Conservation (phyloP, 1,139 yeast species). For the Yamadazyma jaroonii region DNA sequence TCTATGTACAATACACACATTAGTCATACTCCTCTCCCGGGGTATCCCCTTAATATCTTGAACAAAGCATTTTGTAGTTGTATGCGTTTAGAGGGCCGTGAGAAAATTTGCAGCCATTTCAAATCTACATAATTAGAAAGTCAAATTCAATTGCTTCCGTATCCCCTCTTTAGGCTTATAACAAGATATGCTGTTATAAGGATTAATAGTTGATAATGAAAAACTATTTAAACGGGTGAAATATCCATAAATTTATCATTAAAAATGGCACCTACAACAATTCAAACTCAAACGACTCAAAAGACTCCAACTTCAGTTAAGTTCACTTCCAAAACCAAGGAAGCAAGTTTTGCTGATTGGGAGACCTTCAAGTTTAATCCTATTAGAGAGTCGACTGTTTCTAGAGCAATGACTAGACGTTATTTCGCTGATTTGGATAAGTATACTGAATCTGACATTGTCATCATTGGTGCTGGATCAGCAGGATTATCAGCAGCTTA, state of each 20-base stretch:
- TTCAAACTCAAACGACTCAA: slow-evolving; percentile 6
- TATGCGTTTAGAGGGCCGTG: slow-evolving; percentile 5
- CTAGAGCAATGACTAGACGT: slow-evolving; percentile 80
- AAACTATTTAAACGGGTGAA: slow-evolving; percentile 7
- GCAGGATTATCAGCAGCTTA: slow-evolving; percentile 78
- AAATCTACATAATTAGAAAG: not conserved
- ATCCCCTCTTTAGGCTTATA: not conserved
- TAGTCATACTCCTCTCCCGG: not conserved
- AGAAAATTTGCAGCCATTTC: slow-evolving; percentile 3
- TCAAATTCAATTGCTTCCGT: not conserved
- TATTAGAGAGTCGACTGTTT: slow-evolving; percentile 74
- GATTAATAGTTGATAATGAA: not conserved
- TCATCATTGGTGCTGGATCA: slow-evolving; percentile 77
- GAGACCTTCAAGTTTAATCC: slow-evolving; percentile 66
- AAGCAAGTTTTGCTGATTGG: slow-evolving; percentile 53
- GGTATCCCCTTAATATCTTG: no score
- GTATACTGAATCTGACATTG: slow-evolving; percentile 72
- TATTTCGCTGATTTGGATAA: slow-evolving; percentile 73
- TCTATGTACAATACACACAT: slow-evolving; percentile 6
- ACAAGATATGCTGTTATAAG: slow-evolving; percentile 2
- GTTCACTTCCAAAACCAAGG: slow-evolving; percentile 3
- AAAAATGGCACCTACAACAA: slow-evolving; percentile 37
- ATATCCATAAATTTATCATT: not conserved
- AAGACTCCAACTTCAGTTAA: not conserved
- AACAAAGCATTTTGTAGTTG: not conserved